phyloP scores from a whole-genome alignment of 257 asterid genomes.

The Scutellaria galericulata region DNA sequence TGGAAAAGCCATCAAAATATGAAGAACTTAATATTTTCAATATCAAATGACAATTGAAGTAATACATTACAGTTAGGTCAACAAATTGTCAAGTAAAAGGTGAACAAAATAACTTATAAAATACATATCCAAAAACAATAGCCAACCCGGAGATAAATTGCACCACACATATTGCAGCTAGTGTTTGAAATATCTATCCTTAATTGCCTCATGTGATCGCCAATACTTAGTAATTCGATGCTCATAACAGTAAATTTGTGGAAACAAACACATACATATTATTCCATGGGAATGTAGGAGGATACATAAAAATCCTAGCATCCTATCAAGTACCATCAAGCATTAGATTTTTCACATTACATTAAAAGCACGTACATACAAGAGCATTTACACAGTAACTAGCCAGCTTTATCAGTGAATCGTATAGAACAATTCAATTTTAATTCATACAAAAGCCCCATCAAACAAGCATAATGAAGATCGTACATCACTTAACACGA shows the following conservation, averaged over 20 bases:
- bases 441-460: constrained; percentile 7
- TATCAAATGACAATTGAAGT: neutral
- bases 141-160: neutral
- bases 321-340: neutral
- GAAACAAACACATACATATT: neutral
- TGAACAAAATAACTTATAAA: neutral
- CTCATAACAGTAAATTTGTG: neutral
- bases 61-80: neutral
- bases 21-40: constrained; percentile 29
- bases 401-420: constrained; percentile 3
- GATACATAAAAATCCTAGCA: neutral
- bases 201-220: neutral
- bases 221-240: neutral
- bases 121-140: neutral
- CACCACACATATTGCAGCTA: neutral
- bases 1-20: constrained; percentile 48
- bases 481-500: neutral
- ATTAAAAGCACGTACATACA: neutral
- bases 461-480: constrained; percentile 12
- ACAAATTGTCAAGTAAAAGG: constrained; percentile 1
- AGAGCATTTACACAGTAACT: neutral
- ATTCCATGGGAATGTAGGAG: neutral
- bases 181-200: neutral
- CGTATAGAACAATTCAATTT: neutral
- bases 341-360: constrained; percentile 11